Evolutionary conservation across 805 yeast species (phyloP).

Genomic region (Suhomyces faveliae): DNA sequence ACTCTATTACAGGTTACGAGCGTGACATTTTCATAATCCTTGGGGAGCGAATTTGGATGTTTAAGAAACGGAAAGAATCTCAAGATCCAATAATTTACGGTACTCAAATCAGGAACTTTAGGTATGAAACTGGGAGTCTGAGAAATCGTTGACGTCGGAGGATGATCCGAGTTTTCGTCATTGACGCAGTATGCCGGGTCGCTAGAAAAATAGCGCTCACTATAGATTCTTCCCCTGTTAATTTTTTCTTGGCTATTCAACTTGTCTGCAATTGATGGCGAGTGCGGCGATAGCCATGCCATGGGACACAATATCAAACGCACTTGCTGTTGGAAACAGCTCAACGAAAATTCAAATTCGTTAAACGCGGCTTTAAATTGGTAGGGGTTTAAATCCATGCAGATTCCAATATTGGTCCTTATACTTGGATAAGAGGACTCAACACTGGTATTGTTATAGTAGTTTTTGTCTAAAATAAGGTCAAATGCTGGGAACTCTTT

Average conservation of each 20-base stretch:
- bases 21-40: slow-evolving; percentile 23
- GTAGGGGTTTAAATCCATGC: slow-evolving; percentile 93
- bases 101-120: slow-evolving; percentile 43
- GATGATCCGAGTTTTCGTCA: not conserved
- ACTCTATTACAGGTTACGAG: slow-evolving; percentile 66
- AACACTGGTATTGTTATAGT: slow-evolving; percentile 4
- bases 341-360: slow-evolving; percentile 65
- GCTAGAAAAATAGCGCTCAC: slow-evolving; percentile 5
- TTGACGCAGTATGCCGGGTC: slow-evolving; percentile 3
- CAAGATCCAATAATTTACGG: slow-evolving; percentile 71
- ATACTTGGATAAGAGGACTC: slow-evolving; percentile 7
- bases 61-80: slow-evolving; percentile 64
- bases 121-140: slow-evolving; percentile 16
- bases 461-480: slow-evolving; percentile 30
- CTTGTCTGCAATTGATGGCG: slow-evolving; percentile 35
- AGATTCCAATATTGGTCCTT: slow-evolving; percentile 69
- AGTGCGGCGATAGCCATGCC: slow-evolving; percentile 72
- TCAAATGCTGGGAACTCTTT: slow-evolving; percentile 53
- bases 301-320: slow-evolving; percentile 72
- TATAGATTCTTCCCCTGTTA: slow-evolving; percentile 9
- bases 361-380: slow-evolving; percentile 78
- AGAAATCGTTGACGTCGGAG: not conserved
- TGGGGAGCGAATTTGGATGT: slow-evolving; percentile 28
- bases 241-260: slow-evolving; percentile 13
- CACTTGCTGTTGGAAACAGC: slow-evolving; percentile 47